Base-by-base conservation (phyloP, 805 yeast genomes). In the Kregervanrija delftensis region DNA sequence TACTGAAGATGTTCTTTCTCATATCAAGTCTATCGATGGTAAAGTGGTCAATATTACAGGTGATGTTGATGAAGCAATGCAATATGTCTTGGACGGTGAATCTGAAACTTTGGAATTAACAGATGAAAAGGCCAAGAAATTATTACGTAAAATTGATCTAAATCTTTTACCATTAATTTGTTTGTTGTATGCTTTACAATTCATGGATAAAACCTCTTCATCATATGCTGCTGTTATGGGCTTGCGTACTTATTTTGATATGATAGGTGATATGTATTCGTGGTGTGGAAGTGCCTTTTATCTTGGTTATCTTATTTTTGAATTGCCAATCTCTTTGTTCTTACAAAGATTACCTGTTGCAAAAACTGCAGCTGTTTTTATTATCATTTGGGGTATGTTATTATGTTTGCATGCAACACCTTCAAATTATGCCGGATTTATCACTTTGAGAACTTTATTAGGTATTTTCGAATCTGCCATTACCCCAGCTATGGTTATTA, bases 181-280 rank as follows among this genome's bases (percentile, higher is more conserved):
- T 49, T 45, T 71, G 17, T 53, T 76, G 22, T 75, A 76, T 59
- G 68, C 75, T 12, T 58, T 72, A 14, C 84, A 79, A 59, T 76
- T 68, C 50, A 74, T 81, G 79, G 87, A 81, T 61, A 81, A 81
- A 56, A 61, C 66, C 15, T 64, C 83, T 4, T 71, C 67, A 40
- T 66, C 77, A 14, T 72, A 70, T 44, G 83, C 86, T 0, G 70
- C 84, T 1, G 68, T 81, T 42, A 56, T 79, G 71, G 86, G 85
- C 2, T 53, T 81, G 14, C 57, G 70, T 43, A 56, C 58, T 2
- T 82, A 77, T 48, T 58, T 77, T 46, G 54, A 68, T 17, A 74
- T 81, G 79, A 41, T 49, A 17, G 76, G 78, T 3, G 50, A 55
- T 2, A 56, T 55, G 53, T 58, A 65, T 49, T 38, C 65, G 40